Evolutionary conservation across 108 stramenopile species (phyloP).

Genomic region (Pseudonitzschia delicatissima): DNA sequence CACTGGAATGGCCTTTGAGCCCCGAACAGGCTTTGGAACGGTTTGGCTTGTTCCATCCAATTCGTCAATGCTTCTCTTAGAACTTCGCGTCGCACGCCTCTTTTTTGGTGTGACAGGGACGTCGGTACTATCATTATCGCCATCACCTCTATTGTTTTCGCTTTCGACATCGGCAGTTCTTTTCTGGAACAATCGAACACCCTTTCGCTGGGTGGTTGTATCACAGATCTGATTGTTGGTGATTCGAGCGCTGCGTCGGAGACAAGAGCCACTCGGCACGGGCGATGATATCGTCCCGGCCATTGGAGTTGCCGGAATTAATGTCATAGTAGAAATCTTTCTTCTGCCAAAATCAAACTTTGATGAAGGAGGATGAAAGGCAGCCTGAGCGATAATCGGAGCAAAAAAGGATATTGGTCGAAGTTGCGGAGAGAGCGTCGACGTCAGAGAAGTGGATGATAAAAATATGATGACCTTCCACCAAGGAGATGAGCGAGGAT

Average conservation of each 20-base stretch:
- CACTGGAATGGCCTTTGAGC: conserved; percentile 8
- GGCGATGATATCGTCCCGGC: neutral
- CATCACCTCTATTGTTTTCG: neutral
- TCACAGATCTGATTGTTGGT: neutral
- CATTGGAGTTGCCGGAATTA: neutral
- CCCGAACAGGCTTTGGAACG: neutral
- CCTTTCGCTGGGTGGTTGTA: neutral
- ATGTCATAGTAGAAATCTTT: neutral
- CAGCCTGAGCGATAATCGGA: neutral
- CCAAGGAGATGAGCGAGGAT: neutral
- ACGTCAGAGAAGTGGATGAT: neutral
- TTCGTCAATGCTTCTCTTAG: neutral
- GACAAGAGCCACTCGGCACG: neutral
- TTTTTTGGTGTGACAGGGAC: neutral
- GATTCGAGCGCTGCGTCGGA: neutral
- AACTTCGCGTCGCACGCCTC: neutral
- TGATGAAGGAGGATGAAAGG: neutral
- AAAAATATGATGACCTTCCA: neutral
- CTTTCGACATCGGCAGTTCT: neutral
- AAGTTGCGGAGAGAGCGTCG: neutral
- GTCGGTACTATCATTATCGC: neutral
- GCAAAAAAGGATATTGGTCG: neutral
- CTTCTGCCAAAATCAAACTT: neutral
- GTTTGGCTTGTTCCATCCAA: neutral
- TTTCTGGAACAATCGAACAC: conserved; percentile 6